A percentile compares a stretch with the other conserved stretches of the same genome.
Evolutionary conservation across 805 yeast genomes (phyloP).

Genomic region (Monosporozyma servazzii): DNA sequence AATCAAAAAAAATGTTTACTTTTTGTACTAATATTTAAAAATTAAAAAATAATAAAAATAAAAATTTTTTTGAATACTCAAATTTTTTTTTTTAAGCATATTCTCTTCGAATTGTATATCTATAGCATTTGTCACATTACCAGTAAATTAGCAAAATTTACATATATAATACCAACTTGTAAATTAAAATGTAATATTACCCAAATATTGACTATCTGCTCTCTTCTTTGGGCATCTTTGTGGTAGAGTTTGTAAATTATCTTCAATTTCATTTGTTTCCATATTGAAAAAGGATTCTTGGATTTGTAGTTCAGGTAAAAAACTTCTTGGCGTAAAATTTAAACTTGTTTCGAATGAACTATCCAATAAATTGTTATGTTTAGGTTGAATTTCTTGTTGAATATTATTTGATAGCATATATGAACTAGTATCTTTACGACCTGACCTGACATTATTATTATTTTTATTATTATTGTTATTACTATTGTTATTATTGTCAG

Average conservation of each 20-base stretch:
- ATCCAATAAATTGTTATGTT: not conserved
- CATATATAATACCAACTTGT: no score
- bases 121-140: not conserved
- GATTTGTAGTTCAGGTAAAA: not conserved
- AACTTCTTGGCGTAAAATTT: conserved; percentile 2
- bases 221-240: not conserved
- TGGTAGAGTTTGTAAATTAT: not conserved
- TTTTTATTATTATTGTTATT: not conserved
- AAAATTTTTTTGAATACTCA: no score
- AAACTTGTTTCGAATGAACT: conserved; percentile 1
- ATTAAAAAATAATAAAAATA: no score
- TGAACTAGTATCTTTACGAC: not conserved
- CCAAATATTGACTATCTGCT: not conserved
- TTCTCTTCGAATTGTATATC: not conserved
- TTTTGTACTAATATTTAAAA: no score
- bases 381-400: not conserved
- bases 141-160: no score
- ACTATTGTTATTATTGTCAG: not conserved
- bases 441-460: not conserved
- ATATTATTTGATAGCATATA: not conserved
- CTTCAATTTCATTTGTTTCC: not conserved
- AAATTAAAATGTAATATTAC: not conserved
- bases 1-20: no score
- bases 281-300: not conserved
- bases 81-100: no score